Percentiles rank a stretch among this genome's conserved stretches.
Evolutionary conservation across 2,329 filamentous ascomycete species (phyloP).

Genomic region (Nannizziopsis arthrosporioides): DNA sequence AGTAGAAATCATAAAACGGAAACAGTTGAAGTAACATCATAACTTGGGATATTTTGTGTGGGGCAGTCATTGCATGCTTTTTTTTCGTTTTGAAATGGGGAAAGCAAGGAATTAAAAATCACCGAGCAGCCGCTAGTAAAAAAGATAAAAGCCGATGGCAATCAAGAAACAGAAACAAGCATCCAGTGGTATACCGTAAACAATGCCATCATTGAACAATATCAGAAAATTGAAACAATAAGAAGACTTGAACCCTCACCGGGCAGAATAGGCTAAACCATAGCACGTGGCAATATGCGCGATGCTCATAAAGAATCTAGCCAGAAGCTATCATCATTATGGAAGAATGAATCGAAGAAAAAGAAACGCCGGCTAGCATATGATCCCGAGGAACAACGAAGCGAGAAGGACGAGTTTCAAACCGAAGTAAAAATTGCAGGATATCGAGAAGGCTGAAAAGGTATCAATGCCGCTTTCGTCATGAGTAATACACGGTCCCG

Average conservation of each 20-base stretch:
- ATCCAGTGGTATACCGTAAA: too few relatives aligned
- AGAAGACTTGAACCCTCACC: background rate
- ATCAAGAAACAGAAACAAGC: too few relatives aligned
- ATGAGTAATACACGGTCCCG: constrained; percentile 49
- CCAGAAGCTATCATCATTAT: constrained; percentile 4
- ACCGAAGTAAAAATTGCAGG: background rate
- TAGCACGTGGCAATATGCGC: background rate
- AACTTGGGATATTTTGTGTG: too few relatives aligned
- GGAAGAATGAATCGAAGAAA: background rate
- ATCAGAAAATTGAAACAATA: background rate
- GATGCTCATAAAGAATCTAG: constrained; percentile 6
- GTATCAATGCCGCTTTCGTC: background rate
- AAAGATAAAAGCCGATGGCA: too few relatives aligned
- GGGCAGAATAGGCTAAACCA: too few relatives aligned
- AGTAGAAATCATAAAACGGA: too few relatives aligned
- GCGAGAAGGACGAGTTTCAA: background rate
- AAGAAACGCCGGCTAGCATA: constrained; percentile 6
- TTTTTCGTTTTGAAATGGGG: too few relatives aligned
- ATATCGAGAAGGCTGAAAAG: background rate
- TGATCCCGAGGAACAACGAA: background rate
- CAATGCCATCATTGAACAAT: too few relatives aligned
- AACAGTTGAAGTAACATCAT: too few relatives aligned
- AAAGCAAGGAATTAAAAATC: too few relatives aligned
- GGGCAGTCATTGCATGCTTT: too few relatives aligned
- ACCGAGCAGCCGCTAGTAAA: too few relatives aligned